Conservation (phyloP, 768 basidiomycete genomes). For the Mycena amicta region DNA sequence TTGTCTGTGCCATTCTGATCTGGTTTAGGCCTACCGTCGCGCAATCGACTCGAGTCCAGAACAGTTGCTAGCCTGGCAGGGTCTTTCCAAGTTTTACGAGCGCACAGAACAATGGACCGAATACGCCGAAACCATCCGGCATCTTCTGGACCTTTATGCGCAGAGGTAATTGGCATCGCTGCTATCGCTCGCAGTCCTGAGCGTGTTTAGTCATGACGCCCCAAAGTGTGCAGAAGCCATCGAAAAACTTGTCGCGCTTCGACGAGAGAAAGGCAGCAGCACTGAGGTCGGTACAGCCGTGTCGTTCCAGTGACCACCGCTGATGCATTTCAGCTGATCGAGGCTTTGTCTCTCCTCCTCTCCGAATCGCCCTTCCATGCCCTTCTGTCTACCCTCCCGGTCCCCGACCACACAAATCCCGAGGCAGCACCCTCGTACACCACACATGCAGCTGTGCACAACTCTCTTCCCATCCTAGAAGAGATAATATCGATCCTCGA, state of each 20-base stretch:
- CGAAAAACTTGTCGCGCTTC: conserved; percentile 73
- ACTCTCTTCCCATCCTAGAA: conserved; percentile 70
- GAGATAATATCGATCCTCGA: conserved; percentile 72
- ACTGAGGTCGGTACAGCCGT: conserved; percentile 55
- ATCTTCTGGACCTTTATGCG: conserved; percentile 59
- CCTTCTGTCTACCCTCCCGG: conserved; percentile 66
- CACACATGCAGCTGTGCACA: conserved; percentile 64
- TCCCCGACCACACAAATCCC: conserved; percentile 78
- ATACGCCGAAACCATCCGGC: conserved; percentile 53
- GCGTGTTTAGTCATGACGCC: conserved; percentile 60
- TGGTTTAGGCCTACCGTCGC: conserved; percentile 68
- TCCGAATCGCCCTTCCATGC: conserved; percentile 69
- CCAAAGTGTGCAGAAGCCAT: conserved; percentile 79
- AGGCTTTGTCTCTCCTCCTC: conserved; percentile 69
- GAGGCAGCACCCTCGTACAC: conserved; percentile 57
- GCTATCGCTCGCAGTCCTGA: not conserved
- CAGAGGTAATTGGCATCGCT: conserved; percentile 50
- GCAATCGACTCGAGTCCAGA: conserved; percentile 72
- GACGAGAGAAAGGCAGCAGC: conserved; percentile 60
- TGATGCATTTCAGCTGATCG: conserved; percentile 57
- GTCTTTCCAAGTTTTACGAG: conserved; percentile 74
- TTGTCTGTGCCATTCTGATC: conserved; percentile 7
- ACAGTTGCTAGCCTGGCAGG: conserved; percentile 87
- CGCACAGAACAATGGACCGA: conserved; percentile 59
- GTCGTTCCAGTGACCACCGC: too few relatives aligned